These are phyloP conservation scores for Komagataella ulmi DNA, from an alignment of 805 yeast genomes.

Conservation along the genomic window DNA sequence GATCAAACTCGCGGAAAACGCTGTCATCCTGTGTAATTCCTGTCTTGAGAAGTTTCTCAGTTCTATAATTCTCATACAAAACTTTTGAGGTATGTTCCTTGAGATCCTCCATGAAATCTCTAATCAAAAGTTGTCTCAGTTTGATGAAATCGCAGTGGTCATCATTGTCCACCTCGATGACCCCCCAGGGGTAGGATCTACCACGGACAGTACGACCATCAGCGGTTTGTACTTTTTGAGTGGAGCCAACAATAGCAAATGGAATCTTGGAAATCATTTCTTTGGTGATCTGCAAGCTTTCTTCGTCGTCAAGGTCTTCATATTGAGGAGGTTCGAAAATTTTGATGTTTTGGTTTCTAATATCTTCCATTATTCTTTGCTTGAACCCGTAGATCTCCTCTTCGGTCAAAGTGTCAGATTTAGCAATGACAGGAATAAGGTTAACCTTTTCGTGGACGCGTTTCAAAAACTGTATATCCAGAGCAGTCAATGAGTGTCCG, in stretches of 20 bases:
- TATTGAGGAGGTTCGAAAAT: conserved; percentile 67
- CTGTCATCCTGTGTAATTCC: conserved; percentile 88
- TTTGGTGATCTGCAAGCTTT: conserved; percentile 50
- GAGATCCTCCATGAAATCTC: conserved; percentile 88
- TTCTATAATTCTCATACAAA: conserved; percentile 82
- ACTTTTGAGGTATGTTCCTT: conserved; percentile 68
- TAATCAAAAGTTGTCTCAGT: conserved; percentile 76
- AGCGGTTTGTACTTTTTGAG: conserved; percentile 47
- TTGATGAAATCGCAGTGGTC: conserved; percentile 85
- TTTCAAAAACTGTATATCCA: conserved; percentile 83
- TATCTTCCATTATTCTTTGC: conserved; percentile 63
- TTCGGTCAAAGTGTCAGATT: conserved; percentile 84
- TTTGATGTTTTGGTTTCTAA: conserved; percentile 59
- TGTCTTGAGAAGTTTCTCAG: conserved; percentile 62
- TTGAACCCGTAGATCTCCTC: conserved; percentile 74
- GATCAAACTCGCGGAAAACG: conserved; percentile 94
- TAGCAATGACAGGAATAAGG: conserved; percentile 88
- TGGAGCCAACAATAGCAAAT: conserved; percentile 90
- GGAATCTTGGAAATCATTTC: conserved; percentile 67
- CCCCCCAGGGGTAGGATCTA: conserved; percentile 94
- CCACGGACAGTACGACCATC: conserved; percentile 84
- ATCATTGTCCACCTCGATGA: conserved; percentile 89
- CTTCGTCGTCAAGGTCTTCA: conserved; percentile 77
- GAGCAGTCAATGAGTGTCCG: conserved; percentile 81
- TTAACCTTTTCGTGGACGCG: conserved; percentile 84